phyloP scores from a whole-genome alignment of 2,329 filamentous ascomycete genomes.

The Talaromyces sp. region DNA sequence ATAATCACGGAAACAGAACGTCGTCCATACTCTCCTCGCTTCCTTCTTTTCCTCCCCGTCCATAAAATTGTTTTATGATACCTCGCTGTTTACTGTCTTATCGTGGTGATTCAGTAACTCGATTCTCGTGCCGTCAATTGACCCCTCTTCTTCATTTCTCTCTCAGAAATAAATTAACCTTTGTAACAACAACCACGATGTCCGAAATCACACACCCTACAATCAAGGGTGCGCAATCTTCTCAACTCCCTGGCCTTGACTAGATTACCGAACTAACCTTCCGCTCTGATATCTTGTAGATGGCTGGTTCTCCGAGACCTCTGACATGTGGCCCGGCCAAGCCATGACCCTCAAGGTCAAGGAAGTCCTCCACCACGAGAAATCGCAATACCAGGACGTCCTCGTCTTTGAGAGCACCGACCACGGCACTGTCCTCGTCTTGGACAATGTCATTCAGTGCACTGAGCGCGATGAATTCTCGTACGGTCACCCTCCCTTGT shows the following conservation, averaged over 20 bases:
- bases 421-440: conserved; percentile 91
- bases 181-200: conserved; percentile 51
- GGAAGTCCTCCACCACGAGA: conserved; percentile 97
- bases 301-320: conserved; percentile 99
- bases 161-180: conserved; percentile 8
- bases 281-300: conserved; percentile 53
- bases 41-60: background rate
- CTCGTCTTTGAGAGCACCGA: conserved; percentile 98
- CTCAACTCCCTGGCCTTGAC: background rate
- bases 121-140: conserved; percentile 12
- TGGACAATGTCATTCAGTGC: conserved; percentile 98
- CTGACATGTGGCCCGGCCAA: conserved; percentile 98
- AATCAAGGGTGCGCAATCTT: conserved; percentile 62
- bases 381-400: conserved; percentile 98
- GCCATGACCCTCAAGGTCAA: conserved; percentile 98
- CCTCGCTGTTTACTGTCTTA: conserved; percentile 1
- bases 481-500: conserved; percentile 39
- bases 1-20: background rate
- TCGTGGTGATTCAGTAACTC: background rate
- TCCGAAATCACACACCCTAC: conserved; percentile 70
- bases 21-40: background rate
- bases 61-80: conserved; percentile 13
- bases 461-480: conserved; percentile 99
- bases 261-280: background rate
- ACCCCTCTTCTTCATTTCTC: conserved; percentile 13